These are phyloP conservation scores for Tricholomella constricta DNA, from an alignment of 768 basidiomycete genomes.

Conservation along the genomic window DNA sequence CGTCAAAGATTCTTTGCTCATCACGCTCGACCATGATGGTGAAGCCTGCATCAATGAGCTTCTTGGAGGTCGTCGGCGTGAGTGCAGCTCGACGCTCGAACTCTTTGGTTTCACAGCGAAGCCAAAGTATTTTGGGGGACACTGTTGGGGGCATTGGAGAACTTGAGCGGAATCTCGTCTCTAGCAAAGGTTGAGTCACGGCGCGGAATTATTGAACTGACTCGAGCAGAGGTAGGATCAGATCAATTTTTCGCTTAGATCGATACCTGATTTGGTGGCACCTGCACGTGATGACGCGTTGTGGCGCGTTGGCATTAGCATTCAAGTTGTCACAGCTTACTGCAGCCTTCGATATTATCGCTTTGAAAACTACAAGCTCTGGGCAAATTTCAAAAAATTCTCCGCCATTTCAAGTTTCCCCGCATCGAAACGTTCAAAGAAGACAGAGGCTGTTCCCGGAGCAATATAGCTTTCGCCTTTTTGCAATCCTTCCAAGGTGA, in stretches of 20 bases:
- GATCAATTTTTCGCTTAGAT: constrained; percentile 4
- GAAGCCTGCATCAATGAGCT: constrained; percentile 87
- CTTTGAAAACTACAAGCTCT: too few relatives aligned
- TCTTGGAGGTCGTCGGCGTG: constrained; percentile 89
- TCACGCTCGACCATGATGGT: constrained; percentile 91
- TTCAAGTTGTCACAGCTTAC: too few relatives aligned
- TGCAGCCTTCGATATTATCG: too few relatives aligned
- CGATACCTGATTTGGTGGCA: neutral
- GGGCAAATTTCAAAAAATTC: constrained; percentile 19
- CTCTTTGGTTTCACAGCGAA: constrained; percentile 95
- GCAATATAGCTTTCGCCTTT: constrained; percentile 29
- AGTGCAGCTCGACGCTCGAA: constrained; percentile 93
- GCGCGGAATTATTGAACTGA: too few relatives aligned
- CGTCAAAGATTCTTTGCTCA: constrained; percentile 91
- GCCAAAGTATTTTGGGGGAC: constrained; percentile 72
- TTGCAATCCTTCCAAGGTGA: constrained; percentile 29
- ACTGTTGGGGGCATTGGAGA: constrained; percentile 31
- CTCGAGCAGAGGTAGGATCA: neutral
- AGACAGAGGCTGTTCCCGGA: constrained; percentile 22
- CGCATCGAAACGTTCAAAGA: constrained; percentile 34
- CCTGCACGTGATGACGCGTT: neutral
- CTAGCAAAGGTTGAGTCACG: too few relatives aligned
- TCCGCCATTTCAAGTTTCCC: constrained; percentile 32
- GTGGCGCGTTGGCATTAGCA: too few relatives aligned
- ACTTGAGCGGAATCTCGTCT: neutral